Evolutionary conservation across 2,329 filamentous ascomycete species (phyloP).

Genomic region (Alternaria angustiovoidea): DNA sequence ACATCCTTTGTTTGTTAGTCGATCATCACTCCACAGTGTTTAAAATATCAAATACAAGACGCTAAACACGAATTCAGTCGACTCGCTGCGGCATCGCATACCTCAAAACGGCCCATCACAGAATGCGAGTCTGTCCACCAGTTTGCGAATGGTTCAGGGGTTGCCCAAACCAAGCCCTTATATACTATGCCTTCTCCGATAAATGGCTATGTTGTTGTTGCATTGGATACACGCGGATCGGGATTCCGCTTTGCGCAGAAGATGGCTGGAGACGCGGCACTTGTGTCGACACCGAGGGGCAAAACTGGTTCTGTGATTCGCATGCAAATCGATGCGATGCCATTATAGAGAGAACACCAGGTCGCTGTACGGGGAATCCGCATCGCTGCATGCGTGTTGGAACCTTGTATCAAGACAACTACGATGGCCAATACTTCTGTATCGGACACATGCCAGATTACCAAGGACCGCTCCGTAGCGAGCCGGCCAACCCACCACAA

Average conservation of each 20-base stretch:
- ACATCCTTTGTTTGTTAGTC: background rate
- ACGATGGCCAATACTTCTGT: background rate
- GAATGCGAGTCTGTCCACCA: slow-evolving; percentile 1
- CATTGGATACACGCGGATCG: background rate
- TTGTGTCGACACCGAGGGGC: slow-evolving; percentile 4
- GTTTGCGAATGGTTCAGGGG: background rate
- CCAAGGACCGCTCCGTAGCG: background rate
- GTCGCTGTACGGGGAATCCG: background rate
- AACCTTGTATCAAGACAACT: background rate
- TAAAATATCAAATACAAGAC: background rate
- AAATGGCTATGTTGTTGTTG: slow-evolving; percentile 9
- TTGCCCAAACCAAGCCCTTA: slow-evolving; percentile 2
- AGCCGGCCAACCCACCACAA: background rate
- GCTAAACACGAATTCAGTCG: background rate
- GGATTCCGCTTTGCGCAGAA: background rate
- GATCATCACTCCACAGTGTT: background rate
- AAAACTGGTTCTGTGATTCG: slow-evolving; percentile 5
- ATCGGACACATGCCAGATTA: background rate
- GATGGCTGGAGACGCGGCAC: background rate
- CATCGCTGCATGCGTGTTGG: slow-evolving; percentile 1
- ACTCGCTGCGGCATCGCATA: background rate
- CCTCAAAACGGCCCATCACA: background rate
- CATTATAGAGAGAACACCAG: background rate
- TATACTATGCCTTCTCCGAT: slow-evolving; percentile 9
- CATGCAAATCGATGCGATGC: slow-evolving; percentile 8